Conservation (phyloP, 768 basidiomycete genomes). For the Floccularia luteovirens region DNA sequence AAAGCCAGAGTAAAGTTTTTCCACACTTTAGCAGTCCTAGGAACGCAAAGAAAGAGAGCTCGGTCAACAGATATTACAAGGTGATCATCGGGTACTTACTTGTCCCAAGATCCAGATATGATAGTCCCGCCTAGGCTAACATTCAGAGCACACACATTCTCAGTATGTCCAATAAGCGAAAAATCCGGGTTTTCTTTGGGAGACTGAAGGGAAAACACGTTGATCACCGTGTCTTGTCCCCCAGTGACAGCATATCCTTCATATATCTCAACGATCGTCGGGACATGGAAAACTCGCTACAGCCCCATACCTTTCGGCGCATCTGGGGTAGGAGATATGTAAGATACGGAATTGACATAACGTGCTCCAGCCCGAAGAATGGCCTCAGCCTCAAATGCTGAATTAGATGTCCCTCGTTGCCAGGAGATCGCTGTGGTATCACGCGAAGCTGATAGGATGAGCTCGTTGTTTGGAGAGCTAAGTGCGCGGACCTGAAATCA, state of each 20-base stretch:
- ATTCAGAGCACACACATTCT: slow-evolving; percentile 85
- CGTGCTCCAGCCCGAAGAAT: slow-evolving; percentile 60
- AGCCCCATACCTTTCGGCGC: slow-evolving; percentile 55
- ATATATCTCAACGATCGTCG: slow-evolving; percentile 12
- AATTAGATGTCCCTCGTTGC: slow-evolving; percentile 43
- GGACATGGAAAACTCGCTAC: slow-evolving; percentile 6
- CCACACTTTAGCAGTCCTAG: slow-evolving; percentile 93
- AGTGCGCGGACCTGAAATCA: slow-evolving; percentile 72
- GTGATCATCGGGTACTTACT: slow-evolving; percentile 37
- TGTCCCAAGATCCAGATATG: slow-evolving; percentile 97
- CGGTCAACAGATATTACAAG: neutral
- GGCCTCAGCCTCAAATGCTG: slow-evolving; percentile 45
- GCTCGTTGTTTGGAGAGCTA: slow-evolving; percentile 63
- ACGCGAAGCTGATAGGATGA: slow-evolving; percentile 86
- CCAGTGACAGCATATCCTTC: slow-evolving; percentile 83
- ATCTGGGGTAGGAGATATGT: slow-evolving; percentile 60
- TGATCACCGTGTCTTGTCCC: slow-evolving; percentile 84
- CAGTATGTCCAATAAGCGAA: slow-evolving; percentile 80
- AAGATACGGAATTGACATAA: slow-evolving; percentile 78
- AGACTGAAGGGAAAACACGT: slow-evolving; percentile 61
- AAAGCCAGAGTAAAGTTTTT: slow-evolving; percentile 64
- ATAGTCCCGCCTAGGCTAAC: slow-evolving; percentile 64
- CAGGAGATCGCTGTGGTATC: slow-evolving; percentile 89
- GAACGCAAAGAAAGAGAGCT: no score
- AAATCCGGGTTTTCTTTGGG: slow-evolving; percentile 69